Evolutionary conservation across 1,284 basidiomycete species (phyloP).

Genomic region (Cryptococcus neoformans): DNA sequence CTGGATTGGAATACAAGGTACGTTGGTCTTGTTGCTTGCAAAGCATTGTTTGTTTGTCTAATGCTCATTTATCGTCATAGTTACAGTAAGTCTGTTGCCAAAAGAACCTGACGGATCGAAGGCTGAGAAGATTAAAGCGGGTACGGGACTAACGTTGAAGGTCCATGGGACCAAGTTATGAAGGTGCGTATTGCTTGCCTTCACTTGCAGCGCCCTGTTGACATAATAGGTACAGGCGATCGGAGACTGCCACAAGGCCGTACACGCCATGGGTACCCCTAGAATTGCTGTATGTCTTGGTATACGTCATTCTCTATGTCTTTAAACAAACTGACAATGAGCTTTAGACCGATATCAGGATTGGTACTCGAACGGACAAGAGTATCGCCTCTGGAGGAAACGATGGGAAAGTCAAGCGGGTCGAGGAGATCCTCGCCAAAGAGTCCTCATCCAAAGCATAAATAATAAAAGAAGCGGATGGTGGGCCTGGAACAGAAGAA

Average conservation of each 20-base stretch:
- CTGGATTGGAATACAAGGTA: constrained; percentile 76
- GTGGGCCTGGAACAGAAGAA: not conserved
- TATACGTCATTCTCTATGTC: not conserved
- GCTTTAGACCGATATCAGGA: constrained; percentile 76
- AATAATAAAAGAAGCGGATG: not conserved
- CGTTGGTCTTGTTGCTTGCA: constrained; percentile 17
- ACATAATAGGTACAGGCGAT: constrained; percentile 22
- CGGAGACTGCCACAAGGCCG: constrained; percentile 79
- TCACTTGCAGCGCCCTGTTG: not conserved
- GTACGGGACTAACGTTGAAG: constrained; percentile 86
- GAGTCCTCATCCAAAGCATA: not conserved
- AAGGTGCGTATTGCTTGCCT: constrained; percentile 16
- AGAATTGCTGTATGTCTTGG: constrained; percentile 37
- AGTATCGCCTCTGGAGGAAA: constrained; percentile 67
- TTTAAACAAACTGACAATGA: not conserved
- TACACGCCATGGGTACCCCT: constrained; percentile 59
- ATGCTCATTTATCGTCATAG: not conserved
- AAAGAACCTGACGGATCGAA: not conserved
- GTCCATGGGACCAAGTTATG: constrained; percentile 74
- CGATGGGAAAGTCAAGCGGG: constrained; percentile 69
- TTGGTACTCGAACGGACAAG: constrained; percentile 80
- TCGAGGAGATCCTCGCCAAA: constrained; percentile 63
- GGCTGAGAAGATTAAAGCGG: constrained; percentile 55
- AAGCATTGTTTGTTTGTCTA: not conserved
- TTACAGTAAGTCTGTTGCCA: constrained; percentile 56